Evolutionary conservation across 257 asterid genomes (phyloP).

Genomic region (Capsicum rhomboideum): DNA sequence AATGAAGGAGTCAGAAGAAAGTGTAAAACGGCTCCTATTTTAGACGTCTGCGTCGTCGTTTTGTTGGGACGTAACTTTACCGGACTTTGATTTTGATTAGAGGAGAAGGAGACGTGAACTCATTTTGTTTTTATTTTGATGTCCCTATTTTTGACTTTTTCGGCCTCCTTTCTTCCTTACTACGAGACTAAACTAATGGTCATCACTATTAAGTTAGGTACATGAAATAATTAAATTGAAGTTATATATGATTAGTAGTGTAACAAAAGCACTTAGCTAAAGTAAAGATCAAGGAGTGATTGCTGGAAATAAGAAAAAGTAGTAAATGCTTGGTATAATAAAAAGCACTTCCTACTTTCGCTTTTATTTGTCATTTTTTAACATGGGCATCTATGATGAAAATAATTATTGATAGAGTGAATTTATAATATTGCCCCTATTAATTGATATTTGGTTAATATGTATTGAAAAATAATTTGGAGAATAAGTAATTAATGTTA

Average conservation of each 20-base stretch:
- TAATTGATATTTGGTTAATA: too few relatives aligned
- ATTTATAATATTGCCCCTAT: too few relatives aligned
- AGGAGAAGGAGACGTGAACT: neutral
- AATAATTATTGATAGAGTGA: too few relatives aligned
- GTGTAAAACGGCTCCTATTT: neutral
- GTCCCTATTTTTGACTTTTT: neutral
- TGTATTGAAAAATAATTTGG: too few relatives aligned
- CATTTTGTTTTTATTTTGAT: neutral
- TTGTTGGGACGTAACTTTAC: slow-evolving; percentile 2
- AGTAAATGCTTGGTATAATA: neutral
- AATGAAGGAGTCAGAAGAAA: neutral
- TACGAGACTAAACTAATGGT: neutral
- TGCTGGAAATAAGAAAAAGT: too few relatives aligned
- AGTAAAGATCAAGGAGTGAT: too few relatives aligned
- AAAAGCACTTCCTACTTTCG: too few relatives aligned
- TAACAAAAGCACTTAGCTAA: too few relatives aligned
- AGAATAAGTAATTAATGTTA: too few relatives aligned
- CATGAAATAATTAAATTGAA: neutral
- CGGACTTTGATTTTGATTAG: neutral
- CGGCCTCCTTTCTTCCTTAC: neutral
- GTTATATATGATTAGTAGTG: neutral
- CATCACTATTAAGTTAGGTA: neutral
- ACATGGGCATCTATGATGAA: too few relatives aligned
- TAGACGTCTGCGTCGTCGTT: neutral
- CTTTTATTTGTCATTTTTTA: too few relatives aligned